Base-by-base conservation (phyloP, 345 rosid genomes). In the Acer saccharum region DNA sequence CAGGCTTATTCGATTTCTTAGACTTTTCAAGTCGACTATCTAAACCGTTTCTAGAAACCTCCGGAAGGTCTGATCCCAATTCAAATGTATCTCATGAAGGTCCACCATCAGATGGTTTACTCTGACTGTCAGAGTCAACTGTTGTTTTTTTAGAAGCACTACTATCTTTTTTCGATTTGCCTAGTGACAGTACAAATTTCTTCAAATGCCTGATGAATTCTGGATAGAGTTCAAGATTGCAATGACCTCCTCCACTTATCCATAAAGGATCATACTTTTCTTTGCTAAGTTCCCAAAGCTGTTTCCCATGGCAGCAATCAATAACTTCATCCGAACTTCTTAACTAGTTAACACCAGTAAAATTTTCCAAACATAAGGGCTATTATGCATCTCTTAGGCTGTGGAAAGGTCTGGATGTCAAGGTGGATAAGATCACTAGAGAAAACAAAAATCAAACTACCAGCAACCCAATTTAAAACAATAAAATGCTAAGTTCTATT, bases 11-110 rank as follows among this genome's bases (percentile, higher is more conserved):
- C 46, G 91, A 83, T 85, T 87, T 95, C 90, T 95, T 95, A 65
- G 96, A 89, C 84, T 92, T 92, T 85, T 91, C 97, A 23, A 96
- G 93, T 78, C 97, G 90, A 76, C 99, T 96, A 74, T 96, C 99
- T 82, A 96, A 90, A 72, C 98, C 93, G 87, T 96, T 96, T 81
- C 98, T 91, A 73, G 98, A 96, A 64, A 92, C 84, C 87, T 93
- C 90, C 0, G 95, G 97, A 77, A 93, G 90, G 75, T 89, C 89
- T 10, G 92, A 81, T 25, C 80, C 90, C 77, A 91, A 77, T 77
- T 93, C 92, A 78, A 91, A 92, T 1, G 96, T 87, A 75, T 93
- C 94, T 4, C n/a, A n/a, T n/a, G 90, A 79, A 76, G 89, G 77
- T 44, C 89, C 94, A 66, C 83, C 71, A 39, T 90, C 97, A 1